Percentiles rank a stretch among this genome's conserved stretches.
These are phyloP conservation scores for Mycena albidolilacea DNA, from an alignment of 768 basidiomycete genomes.

Conservation along the genomic window DNA sequence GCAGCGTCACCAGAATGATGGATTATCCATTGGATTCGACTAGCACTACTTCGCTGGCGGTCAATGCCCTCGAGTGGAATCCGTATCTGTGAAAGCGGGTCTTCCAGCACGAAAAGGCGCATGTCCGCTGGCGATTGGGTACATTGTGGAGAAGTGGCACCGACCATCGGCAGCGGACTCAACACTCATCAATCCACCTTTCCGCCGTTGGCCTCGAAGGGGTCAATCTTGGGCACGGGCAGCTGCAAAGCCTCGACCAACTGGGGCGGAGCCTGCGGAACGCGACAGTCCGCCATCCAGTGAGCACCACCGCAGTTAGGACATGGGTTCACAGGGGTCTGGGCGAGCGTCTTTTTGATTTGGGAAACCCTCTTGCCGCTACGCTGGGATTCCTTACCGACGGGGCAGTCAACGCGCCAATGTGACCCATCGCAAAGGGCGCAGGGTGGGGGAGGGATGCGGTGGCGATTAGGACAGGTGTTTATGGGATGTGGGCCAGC, in stretches of 20 bases:
- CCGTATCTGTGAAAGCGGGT: background rate
- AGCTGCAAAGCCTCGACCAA: constrained; percentile 6
- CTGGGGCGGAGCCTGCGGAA: constrained; percentile 31
- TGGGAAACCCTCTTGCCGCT: background rate
- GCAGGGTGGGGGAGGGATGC: constrained; percentile 27
- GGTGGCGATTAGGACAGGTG: constrained; percentile 18
- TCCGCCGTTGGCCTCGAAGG: background rate
- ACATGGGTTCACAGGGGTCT: constrained; percentile 19
- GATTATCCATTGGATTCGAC: too few species aligned
- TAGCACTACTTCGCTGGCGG: too few species aligned
- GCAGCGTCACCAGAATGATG: too few species aligned
- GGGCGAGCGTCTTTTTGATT: background rate
- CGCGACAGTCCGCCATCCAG: constrained; percentile 34
- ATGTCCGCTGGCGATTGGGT: too few species aligned
- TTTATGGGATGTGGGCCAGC: constrained; percentile 14
- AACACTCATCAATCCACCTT: background rate
- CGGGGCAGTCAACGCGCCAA: constrained; percentile 38
- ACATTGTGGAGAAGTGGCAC: too few species aligned
- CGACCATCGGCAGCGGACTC: background rate
- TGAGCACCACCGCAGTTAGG: constrained; percentile 34
- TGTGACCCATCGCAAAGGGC: constrained; percentile 21
- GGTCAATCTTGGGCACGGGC: constrained; percentile 12
- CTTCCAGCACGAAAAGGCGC: too few species aligned
- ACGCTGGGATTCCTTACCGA: background rate
- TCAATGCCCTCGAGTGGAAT: background rate